These are phyloP conservation scores for Apiospora pterosperma DNA, from an alignment of 2,329 filamentous ascomycete genomes.

Conservation along the genomic window DNA sequence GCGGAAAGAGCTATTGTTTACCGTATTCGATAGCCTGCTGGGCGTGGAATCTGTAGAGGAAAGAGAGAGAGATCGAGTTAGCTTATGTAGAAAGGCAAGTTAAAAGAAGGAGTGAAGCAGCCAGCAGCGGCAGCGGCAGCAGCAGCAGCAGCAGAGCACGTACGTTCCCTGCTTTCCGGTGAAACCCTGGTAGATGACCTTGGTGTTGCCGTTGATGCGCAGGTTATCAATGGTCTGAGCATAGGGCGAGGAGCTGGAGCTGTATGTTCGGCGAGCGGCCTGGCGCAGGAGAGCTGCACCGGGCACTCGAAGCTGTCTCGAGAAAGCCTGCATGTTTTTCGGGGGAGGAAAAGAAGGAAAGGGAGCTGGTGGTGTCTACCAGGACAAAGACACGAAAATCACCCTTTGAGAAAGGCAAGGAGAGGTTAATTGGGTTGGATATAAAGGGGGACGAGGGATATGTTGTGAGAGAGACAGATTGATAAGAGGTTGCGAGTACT, in stretches of 20 bases:
- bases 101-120: background rate
- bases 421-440: background rate
- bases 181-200: constrained; percentile 96
- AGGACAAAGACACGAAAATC: background rate
- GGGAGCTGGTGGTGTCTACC: constrained; percentile 1
- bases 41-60: constrained; percentile 77
- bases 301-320: constrained; percentile 62
- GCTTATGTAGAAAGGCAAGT: background rate
- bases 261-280: constrained; percentile 67
- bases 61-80: background rate
- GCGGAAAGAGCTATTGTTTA: constrained; percentile 37
- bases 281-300: constrained; percentile 67
- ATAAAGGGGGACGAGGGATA: background rate
- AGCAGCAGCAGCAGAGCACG: constrained; percentile 34
- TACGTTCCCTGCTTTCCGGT: constrained; percentile 95
- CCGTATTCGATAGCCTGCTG: constrained; percentile 98
- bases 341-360: constrained; percentile 5
- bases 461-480: background rate
- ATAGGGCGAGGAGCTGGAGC: constrained; percentile 67
- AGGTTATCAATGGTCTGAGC: constrained; percentile 77
- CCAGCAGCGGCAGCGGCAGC: background rate
- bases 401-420: background rate
- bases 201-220: constrained; percentile 88
- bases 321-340: constrained; percentile 78
- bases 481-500: constrained; percentile 3